Evolutionary conservation across 1,284 basidiomycete species (phyloP), one percentile per base, ranked within the genome.

Genomic region (Fomitopsis betulina): DNA sequence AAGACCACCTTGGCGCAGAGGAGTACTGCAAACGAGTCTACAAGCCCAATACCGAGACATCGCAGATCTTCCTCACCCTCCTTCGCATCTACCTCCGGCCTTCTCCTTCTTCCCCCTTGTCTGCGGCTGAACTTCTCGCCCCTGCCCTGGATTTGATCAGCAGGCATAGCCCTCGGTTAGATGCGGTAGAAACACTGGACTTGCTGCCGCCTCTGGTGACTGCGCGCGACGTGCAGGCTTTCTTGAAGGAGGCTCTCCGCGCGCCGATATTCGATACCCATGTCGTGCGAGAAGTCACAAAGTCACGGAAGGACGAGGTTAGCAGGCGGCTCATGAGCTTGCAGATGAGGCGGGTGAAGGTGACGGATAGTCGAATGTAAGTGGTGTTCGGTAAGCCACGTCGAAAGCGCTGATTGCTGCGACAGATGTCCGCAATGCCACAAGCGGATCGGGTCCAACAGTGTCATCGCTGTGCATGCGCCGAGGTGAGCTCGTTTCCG

Each of bases 391-490:
- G n/a, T 25, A 35, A n/a, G 38, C 13, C 30, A n/a, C 19, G 53
- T 15, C 17, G 40, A 35, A 21, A 15, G 12, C 32, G 10, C 23
- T 61, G 35, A 58, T 35, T 45, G 53, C n/a, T 38, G 52, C 42
- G 40, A 49, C 38, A 56, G 94, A 73, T 98, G 97, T 68, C 94
- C 94, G 0, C 90, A 94, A 69, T 99, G 96, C 72, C 91, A 96
- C 70, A 98, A 98, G 69, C 84, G 96, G 21, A 77, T 99, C 30
- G 97, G 97, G 10, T 51, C 49, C 0, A 91, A 89, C 65, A 96
- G 93, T 60, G 95, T 97, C 39, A 94, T 99, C 65, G 94, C 96
- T 0, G 94, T 98, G 0, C 95, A 96, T 76, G 79, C 88, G 17
- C 95, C 94, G 61, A 80, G 83, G 88, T 88, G 64, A 67, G 80